phyloP scores from a whole-genome alignment of 2,329 filamentous ascomycete species.

The Aspergillus tanneri region DNA sequence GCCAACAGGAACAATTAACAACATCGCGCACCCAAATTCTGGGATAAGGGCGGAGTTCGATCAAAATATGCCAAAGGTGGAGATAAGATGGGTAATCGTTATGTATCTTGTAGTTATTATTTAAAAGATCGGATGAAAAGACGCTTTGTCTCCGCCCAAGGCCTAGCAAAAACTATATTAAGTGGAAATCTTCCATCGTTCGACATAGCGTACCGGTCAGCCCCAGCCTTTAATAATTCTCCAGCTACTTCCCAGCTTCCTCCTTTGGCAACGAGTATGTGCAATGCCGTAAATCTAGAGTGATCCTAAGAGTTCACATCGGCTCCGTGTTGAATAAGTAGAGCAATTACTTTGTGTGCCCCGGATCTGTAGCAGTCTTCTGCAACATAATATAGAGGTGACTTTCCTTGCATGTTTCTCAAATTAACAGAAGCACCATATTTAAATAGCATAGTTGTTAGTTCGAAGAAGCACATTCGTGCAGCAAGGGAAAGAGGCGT shows the following conservation, averaged over 20 bases:
- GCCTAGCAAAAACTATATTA: background rate
- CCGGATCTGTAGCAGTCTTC: background rate
- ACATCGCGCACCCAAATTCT: no score
- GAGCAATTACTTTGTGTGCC: background rate
- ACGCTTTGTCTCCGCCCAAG: background rate
- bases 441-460: background rate
- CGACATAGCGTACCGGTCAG: background rate
- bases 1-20: no score
- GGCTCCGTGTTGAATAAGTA: background rate
- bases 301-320: background rate
- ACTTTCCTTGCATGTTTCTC: background rate
- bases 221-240: background rate
- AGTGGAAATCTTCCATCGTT: background rate
- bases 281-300: background rate
- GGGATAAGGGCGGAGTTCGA: no score
- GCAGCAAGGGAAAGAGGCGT: background rate
- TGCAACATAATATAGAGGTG: background rate
- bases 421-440: background rate
- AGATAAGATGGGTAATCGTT: no score
- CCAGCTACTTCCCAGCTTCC: background rate
- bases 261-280: background rate
- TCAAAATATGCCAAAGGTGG: no score
- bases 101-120: no score
- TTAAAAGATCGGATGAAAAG: background rate
- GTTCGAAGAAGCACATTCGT: background rate